Evolutionary conservation across 2,329 filamentous ascomycete genomes (phyloP).

Genomic region (Aspergillus melleus): DNA sequence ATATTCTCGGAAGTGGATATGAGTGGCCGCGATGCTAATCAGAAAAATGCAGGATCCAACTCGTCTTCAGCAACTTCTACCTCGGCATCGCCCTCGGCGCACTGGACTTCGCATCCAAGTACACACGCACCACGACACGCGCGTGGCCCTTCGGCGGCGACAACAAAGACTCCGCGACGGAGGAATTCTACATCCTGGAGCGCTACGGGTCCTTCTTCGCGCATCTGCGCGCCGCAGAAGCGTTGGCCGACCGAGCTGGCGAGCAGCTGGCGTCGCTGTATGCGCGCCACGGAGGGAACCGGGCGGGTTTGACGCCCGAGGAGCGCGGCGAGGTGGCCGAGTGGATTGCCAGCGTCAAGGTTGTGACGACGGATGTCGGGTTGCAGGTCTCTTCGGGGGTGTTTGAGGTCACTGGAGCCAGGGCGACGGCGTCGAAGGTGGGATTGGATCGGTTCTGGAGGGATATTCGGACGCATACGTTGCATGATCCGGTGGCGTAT

Average conservation of each 20-base stretch:
- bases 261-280: conserved; percentile 52
- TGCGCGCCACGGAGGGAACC: conserved; percentile 39
- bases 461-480: conserved; percentile 64
- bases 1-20: no score
- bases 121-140: conserved; percentile 58
- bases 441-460: conserved; percentile 67
- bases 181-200: conserved; percentile 66
- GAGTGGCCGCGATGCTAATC: no score
- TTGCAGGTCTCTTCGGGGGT: conserved; percentile 60
- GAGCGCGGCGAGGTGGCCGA: conserved; percentile 63
- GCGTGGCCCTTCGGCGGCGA: conserved; percentile 66
- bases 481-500: conserved; percentile 68
- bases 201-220: conserved; percentile 66
- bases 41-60: conserved; percentile 49
- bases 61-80: conserved; percentile 68
- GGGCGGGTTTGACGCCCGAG: conserved; percentile 48
- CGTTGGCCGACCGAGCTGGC: conserved; percentile 59
- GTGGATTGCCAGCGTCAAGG: conserved; percentile 62
- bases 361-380: conserved; percentile 62
- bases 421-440: conserved; percentile 58
- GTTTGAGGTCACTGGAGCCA: conserved; percentile 64
- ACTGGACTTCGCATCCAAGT: conserved; percentile 55
- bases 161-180: conserved; percentile 58
- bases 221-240: conserved; percentile 60
- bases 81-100: conserved; percentile 63